Percentiles rank a stretch among this genome's conserved stretches.
Evolutionary conservation across 257 asterid genomes (phyloP).

Genomic region (Fraxinus excelsior): DNA sequence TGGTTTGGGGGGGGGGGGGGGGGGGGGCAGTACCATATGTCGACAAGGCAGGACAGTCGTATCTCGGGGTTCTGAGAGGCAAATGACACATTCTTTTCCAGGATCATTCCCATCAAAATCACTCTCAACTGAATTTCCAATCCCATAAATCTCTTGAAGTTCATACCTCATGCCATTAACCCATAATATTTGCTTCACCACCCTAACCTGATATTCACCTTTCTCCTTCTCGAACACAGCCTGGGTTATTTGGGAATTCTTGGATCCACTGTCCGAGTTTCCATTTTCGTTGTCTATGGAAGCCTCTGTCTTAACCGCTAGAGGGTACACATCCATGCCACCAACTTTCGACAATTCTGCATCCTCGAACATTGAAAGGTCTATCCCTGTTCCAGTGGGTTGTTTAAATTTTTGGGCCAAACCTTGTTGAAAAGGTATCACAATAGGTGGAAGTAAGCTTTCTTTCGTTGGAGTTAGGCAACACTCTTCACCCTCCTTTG

Average conservation of each 20-base stretch:
- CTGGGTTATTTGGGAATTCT: conserved; percentile 80
- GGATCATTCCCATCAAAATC: conserved; percentile 73
- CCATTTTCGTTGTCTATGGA: conserved; percentile 36
- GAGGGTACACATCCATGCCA: conserved; percentile 69
- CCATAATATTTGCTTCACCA: conserved; percentile 82
- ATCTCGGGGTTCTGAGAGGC: conserved; percentile 89
- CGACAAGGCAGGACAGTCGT: conserved; percentile 95
- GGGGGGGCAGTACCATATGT: conserved; percentile 64
- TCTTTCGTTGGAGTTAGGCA: conserved; percentile 69
- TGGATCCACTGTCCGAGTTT: conserved; percentile 39
- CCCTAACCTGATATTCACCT: conserved; percentile 71
- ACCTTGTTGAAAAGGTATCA: conserved; percentile 71
- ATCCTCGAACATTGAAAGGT: conserved; percentile 65
- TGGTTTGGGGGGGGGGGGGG: too few species aligned
- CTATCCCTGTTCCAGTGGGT: conserved; percentile 86
- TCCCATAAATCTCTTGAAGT: conserved; percentile 82
- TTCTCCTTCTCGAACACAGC: conserved; percentile 81
- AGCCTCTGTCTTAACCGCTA: conserved; percentile 87
- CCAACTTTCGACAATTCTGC: conserved; percentile 59
- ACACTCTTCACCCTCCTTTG: conserved; percentile 90
- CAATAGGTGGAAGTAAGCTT: conserved; percentile 60
- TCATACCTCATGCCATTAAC: conserved; percentile 87
- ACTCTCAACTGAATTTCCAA: conserved; percentile 70
- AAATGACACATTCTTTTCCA: conserved; percentile 89
- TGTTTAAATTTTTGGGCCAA: conserved; percentile 85